Evolutionary conservation across 2,329 filamentous ascomycete genomes (phyloP).

Genomic region (Pseudogymnoascus sp.): DNA sequence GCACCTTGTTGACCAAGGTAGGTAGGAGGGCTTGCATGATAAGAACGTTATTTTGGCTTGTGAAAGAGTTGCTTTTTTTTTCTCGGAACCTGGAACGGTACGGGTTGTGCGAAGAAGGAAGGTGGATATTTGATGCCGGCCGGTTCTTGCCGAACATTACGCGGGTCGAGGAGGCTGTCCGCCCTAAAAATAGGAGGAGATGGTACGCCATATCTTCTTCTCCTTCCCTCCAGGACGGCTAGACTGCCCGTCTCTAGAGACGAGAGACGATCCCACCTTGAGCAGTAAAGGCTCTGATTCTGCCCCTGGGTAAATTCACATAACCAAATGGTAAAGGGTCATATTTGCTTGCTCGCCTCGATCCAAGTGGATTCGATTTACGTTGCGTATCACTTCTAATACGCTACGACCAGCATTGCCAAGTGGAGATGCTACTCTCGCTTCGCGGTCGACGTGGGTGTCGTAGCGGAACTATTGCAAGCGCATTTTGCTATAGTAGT

Average conservation of each 20-base stretch:
- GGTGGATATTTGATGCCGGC: not conserved
- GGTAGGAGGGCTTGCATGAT: not conserved
- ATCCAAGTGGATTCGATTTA: not conserved
- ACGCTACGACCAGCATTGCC: not conserved
- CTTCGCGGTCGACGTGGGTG: not conserved
- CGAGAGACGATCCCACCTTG: not conserved
- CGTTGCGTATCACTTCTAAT: not conserved
- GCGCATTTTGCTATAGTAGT: not conserved
- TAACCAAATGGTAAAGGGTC: not conserved
- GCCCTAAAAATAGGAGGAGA: not conserved
- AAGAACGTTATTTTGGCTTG: not conserved
- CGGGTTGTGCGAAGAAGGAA: not conserved
- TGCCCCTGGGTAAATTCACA: not conserved
- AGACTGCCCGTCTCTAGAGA: not conserved
- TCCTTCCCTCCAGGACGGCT: not conserved
- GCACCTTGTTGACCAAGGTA: not conserved
- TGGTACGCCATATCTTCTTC: not conserved
- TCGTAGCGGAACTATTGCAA: not conserved
- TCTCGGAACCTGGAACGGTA: not conserved
- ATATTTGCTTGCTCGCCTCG: not conserved
- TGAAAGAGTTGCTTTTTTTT: slow-evolving; percentile 4
- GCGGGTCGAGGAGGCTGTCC: not conserved
- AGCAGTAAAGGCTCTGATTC: not conserved
- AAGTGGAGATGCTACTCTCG: not conserved
- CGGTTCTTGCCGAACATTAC: not conserved